Percentiles rank a stretch among this genome's conserved stretches.
These are phyloP conservation scores for Hysterium pulicare DNA, from an alignment of 2,329 filamentous ascomycete species.

Conservation along the genomic window DNA sequence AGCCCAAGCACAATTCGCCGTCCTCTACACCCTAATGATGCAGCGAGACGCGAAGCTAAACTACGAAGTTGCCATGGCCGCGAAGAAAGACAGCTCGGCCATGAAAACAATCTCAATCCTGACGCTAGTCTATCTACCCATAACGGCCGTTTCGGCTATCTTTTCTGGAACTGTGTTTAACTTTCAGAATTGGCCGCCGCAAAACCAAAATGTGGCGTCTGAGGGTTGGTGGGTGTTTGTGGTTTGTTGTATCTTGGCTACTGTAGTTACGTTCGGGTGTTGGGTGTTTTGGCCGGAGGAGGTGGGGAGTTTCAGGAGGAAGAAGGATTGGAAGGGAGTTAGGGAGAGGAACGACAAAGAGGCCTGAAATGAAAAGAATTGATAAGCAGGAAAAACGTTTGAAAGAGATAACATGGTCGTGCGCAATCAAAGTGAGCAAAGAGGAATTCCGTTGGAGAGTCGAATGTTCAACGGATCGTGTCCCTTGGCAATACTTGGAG, in stretches of 20 bases:
- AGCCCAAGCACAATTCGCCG: too few species aligned
- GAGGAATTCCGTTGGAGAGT: too few species aligned
- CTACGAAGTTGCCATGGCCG: neutral
- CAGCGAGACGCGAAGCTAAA: neutral
- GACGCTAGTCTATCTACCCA: neutral
- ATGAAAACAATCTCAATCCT: slow-evolving; percentile 1
- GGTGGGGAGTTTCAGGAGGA: too few species aligned
- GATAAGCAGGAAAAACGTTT: too few species aligned
- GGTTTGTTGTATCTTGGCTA: neutral
- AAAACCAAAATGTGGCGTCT: neutral
- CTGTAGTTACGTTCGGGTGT: neutral
- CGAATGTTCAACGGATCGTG: too few species aligned
- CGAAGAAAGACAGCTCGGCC: neutral
- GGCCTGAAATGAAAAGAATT: too few species aligned
- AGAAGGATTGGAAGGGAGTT: too few species aligned
- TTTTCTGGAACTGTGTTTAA: slow-evolving; percentile 2
- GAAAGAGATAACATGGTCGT: too few species aligned
- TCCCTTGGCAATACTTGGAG: too few species aligned
- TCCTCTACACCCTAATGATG: slow-evolving; percentile 1
- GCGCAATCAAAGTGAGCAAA: too few species aligned
- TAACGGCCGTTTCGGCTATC: neutral
- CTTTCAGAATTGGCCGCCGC: neutral
- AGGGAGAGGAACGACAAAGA: too few species aligned
- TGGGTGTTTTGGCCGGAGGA: too few species aligned
- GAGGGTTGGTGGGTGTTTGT: slow-evolving; percentile 1